phyloP scores from a whole-genome alignment of 768 basidiomycete species.

The Agrocybe praecox region DNA sequence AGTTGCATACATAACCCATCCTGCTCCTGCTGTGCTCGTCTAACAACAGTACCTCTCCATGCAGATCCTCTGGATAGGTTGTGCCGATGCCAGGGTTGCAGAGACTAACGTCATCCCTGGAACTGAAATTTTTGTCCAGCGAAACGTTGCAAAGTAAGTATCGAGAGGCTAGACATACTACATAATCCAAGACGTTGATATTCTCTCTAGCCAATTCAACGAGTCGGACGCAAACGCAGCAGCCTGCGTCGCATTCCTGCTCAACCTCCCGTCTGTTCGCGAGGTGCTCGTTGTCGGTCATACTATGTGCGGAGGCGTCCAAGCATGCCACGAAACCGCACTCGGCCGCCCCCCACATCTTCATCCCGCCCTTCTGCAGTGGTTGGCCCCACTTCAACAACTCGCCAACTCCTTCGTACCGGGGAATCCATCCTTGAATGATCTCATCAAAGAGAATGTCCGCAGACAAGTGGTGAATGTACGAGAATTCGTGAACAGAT shows the following conservation, averaged over 20 bases:
- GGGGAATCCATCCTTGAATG: too few species aligned
- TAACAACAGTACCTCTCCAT: too few species aligned
- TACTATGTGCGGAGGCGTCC: neutral
- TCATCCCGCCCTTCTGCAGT: neutral
- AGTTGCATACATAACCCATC: neutral
- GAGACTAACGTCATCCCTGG: neutral
- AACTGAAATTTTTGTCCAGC: neutral
- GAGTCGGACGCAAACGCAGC: neutral
- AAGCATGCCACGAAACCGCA: neutral
- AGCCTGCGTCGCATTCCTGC: neutral
- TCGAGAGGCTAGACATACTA: neutral
- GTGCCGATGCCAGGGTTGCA: neutral
- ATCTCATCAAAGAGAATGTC: neutral
- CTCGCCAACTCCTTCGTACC: neutral
- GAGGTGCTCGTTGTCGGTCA: neutral
- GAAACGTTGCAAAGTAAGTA: slow-evolving; percentile 5
- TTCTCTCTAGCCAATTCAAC: neutral
- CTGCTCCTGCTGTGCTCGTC: neutral
- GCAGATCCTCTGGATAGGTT: slow-evolving; percentile 2
- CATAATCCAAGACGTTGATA: too few species aligned
- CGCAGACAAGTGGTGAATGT: neutral
- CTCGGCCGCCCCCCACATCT: neutral
- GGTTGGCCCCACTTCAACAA: neutral
- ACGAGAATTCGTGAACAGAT: neutral
- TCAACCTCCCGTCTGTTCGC: neutral